Base-by-base conservation (phyloP, 2,329 filamentous ascomycete species). In the Sarocladiaceae sp. region DNA sequence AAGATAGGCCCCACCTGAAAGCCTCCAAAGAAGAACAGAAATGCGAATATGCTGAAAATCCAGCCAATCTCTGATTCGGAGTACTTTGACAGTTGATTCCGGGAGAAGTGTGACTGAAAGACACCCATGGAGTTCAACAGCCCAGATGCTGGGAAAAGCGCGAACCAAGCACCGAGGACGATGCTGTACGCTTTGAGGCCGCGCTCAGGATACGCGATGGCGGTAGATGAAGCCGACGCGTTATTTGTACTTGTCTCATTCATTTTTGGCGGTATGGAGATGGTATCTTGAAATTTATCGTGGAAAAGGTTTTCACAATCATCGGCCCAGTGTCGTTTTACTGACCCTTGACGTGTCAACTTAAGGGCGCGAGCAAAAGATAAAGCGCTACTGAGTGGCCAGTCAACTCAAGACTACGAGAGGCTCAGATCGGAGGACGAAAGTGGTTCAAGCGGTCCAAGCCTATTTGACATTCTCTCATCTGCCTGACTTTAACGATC, bases 41-140 rank as follows among this genome's bases (percentile, higher is more conserved):
- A 94, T 23, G 87, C 72, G 58, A 89, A 91, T 43, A 93, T 66
- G 53, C 83, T 82, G 55, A 91, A 90, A 50, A 95, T 87, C 88
- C 88, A 95, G n/a, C 85, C 85, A 40, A 89, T 82, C 43, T 77
- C 72, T 3, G 81, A 82, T 10, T 82, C 73, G 45, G 67, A 76
- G 59, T 88, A 82, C 18, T 73, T 65, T n/a, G 67, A 68, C 16
- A 95, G 73, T 56, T 93, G 86, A 58, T 94, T 70, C 16, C 72
- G 75, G 24, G 78, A 72, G 49, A 94, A 76, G 62, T 91, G 91
- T 12, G 83, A 77, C 64, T 91, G 82, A 62, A 90, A 85, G 20
- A 57, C 50, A 16, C 51, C 56, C 33, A 49, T 47, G 43, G 74
- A 77, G 56, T 83, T 83, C 65, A 86, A 76, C 45, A 85, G 70